Evolutionary conservation across 192 early-diverging fungal species (phyloP), one percentile per base, ranked within the genome.

Genomic region (Coemansia sp.): DNA sequence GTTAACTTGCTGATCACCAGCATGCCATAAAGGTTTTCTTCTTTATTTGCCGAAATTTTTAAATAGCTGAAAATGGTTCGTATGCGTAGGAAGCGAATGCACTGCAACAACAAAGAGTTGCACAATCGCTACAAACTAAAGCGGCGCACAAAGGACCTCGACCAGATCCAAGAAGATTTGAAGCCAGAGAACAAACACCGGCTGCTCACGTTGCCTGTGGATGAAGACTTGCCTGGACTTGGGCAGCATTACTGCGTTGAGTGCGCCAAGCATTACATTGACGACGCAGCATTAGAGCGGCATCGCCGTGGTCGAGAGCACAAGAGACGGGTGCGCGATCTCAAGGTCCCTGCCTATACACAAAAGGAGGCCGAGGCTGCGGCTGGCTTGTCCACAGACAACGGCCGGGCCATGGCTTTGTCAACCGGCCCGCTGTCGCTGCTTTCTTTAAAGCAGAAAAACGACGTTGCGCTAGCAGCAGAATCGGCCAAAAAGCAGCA

Each of bases 101-200:
- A 72, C 57, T 67, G 64, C 63, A 70, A 68, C 59, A 77, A 73
- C 74, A 75, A 72, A 51, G 93, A 94, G 80, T 72, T 89, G 47
- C 87, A 88, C 68, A 86, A 90, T 61, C 84, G 84, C 59, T 83
- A 82, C 68, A 82, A 91, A 51, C 95, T 92, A 42, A 84, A 90
- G 64, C 86, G 88, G 23, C 88, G 93, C 61, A 86, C 84, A 51
- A 89, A 91, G 80, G 94, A 96, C 81, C 76, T 98, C 7, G 96
- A 98, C 82, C 92, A 96, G 78, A 90, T 98, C 61, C 88, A 93
- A 57, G 88, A 89, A 23, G 93, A 96, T 77, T 68, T 97, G 70
- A 76, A 78, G 56, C 87, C 86, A 14, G 87, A 84, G 41, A 86
- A 87, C 60, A 78, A 78, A 9, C 61, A 58, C 18, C 85, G 86